Percentiles rank a stretch among this genome's conserved stretches.
These are phyloP conservation scores for Orychophragmus violaceus DNA, from an alignment of 345 rosid genomes.

Conservation along the genomic window DNA sequence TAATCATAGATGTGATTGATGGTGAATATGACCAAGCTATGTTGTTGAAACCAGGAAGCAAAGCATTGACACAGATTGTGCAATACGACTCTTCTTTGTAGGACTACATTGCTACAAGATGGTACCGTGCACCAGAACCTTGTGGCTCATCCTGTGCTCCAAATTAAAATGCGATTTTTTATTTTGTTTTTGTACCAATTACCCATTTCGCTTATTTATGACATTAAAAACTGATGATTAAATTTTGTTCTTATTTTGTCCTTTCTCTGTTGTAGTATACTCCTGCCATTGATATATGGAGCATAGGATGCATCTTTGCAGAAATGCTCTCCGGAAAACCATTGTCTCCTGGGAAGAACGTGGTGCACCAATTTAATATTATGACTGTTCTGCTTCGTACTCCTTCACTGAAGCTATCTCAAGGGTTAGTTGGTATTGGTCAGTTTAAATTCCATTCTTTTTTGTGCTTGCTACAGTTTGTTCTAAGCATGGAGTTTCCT, in stretches of 20 bases:
- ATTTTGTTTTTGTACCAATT: not conserved
- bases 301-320: conserved; percentile 98
- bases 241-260: not conserved
- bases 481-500: not conserved
- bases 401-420: conserved; percentile 72
- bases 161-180: conserved; percentile 47
- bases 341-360: conserved; percentile 91
- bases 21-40: no score
- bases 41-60: no score
- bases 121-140: conserved; percentile 99
- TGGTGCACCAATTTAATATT: conserved; percentile 93
- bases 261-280: conserved; percentile 54
- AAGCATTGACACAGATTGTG: no score
- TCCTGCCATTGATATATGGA: conserved; percentile 96
- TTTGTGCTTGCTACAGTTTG: no score
- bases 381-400: conserved; percentile 97
- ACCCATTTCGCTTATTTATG: not conserved
- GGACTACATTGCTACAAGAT: conserved; percentile 99
- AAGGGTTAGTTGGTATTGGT: conserved; percentile 50
- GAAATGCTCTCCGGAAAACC: conserved; percentile 96
- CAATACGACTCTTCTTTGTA: conserved; percentile 33
- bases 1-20: no score
- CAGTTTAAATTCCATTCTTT: conserved; percentile 8
- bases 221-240: not conserved
- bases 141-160: conserved; percentile 98